These are phyloP conservation scores for Zygosaccharomyces siamensis DNA, from an alignment of 805 yeast species.

Conservation along the genomic window DNA sequence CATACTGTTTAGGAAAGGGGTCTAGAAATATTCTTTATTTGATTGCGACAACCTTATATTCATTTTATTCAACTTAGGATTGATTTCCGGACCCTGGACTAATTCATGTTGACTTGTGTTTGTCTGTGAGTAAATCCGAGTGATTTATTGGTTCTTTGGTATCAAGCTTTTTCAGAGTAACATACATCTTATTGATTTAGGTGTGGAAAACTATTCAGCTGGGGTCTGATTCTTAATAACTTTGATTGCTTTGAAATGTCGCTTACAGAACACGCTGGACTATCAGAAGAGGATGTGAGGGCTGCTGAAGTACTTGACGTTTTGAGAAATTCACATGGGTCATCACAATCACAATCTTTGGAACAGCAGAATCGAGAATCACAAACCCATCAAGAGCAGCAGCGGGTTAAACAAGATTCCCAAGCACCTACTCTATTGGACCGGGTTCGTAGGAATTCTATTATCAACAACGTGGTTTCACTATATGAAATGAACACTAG, in stretches of 20 bases:
- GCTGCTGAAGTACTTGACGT: slow-evolving; percentile 29
- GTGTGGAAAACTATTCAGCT: too few relatives aligned
- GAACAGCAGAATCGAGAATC: not conserved
- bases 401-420: not conserved
- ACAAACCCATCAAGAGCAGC: not conserved
- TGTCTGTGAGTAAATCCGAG: too few relatives aligned
- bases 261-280: slow-evolving; percentile 6
- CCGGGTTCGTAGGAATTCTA: slow-evolving; percentile 19
- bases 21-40: not conserved
- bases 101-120: too few relatives aligned
- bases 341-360: not conserved
- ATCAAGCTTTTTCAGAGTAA: too few relatives aligned
- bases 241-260: not conserved
- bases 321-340: slow-evolving; percentile 20
- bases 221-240: too few relatives aligned
- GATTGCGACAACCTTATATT: too few relatives aligned
- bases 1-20: not conserved
- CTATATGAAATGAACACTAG: slow-evolving; percentile 36
- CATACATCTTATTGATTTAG: too few relatives aligned
- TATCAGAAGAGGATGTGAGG: slow-evolving; percentile 27
- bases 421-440: slow-evolving; percentile 11
- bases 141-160: too few relatives aligned
- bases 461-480: slow-evolving; percentile 45
- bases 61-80: too few relatives aligned
- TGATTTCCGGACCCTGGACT: too few relatives aligned